A percentile compares a stretch with the other conserved stretches of the same genome.
Evolutionary conservation across 2,329 filamentous ascomycete genomes (phyloP).

Genomic region (Arthroderma uncinatum): DNA sequence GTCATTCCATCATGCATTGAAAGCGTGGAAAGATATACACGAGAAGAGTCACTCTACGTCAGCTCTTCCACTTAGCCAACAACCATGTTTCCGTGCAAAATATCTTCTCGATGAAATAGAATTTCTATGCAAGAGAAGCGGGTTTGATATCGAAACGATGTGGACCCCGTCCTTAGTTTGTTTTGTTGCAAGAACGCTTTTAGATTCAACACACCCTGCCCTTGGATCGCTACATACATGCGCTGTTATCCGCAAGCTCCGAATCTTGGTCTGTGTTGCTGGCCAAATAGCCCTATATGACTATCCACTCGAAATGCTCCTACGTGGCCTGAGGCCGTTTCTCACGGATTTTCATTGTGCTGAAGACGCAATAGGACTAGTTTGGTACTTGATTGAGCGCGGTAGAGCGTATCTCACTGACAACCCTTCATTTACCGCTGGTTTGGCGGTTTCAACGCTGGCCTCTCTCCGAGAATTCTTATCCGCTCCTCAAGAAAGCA

Average conservation of each 20-base stretch:
- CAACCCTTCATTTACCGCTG: slow-evolving; percentile 65
- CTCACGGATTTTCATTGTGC: slow-evolving; percentile 76
- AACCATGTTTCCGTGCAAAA: slow-evolving; percentile 73
- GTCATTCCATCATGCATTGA: slow-evolving; percentile 48
- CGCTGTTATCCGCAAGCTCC: slow-evolving; percentile 73
- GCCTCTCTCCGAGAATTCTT: slow-evolving; percentile 68
- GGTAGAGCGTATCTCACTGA: slow-evolving; percentile 55
- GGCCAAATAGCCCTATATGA: slow-evolving; percentile 60
- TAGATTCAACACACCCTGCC: slow-evolving; percentile 71
- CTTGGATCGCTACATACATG: slow-evolving; percentile 80
- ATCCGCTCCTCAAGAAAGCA: slow-evolving; percentile 61
- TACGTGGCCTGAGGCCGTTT: slow-evolving; percentile 68
- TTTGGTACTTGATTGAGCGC: slow-evolving; percentile 66
- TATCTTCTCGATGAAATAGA: slow-evolving; percentile 65
- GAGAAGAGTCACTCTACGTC: slow-evolving; percentile 54
- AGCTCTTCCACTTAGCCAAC: slow-evolving; percentile 63
- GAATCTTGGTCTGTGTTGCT: slow-evolving; percentile 68
- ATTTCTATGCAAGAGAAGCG: slow-evolving; percentile 62
- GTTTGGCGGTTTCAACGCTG: slow-evolving; percentile 66
- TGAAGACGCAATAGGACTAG: slow-evolving; percentile 77
- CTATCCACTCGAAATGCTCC: slow-evolving; percentile 81
- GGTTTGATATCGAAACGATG: slow-evolving; percentile 51
- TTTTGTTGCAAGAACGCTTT: slow-evolving; percentile 61
- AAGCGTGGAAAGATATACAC: slow-evolving; percentile 59
- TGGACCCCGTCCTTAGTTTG: slow-evolving; percentile 69